Evolutionary conservation across 2,329 filamentous ascomycete genomes (phyloP).

Genomic region (Exophiala sp.): DNA sequence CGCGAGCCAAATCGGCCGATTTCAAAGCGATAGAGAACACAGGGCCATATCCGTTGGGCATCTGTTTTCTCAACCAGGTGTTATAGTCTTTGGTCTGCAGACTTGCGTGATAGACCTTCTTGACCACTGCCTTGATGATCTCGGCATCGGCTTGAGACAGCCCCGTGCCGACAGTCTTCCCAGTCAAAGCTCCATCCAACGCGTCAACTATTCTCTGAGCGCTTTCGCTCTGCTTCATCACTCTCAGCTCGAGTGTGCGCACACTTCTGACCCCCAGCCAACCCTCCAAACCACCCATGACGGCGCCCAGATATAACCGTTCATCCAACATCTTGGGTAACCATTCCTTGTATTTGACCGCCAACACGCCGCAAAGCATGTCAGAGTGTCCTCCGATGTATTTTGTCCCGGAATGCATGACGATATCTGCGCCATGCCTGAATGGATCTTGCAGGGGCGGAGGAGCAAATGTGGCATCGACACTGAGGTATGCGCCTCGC

Average conservation of each 20-base stretch:
- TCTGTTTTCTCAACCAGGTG: slow-evolving; percentile 75
- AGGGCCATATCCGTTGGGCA: slow-evolving; percentile 84
- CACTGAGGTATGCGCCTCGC: slow-evolving; percentile 67
- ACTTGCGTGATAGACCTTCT: slow-evolving; percentile 66
- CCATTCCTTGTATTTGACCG: slow-evolving; percentile 57
- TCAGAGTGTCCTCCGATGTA: slow-evolving; percentile 95
- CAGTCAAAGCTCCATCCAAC: slow-evolving; percentile 52
- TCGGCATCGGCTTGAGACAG: slow-evolving; percentile 39
- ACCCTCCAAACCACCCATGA: slow-evolving; percentile 83
- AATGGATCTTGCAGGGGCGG: slow-evolving; percentile 87
- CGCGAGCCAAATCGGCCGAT: slow-evolving; percentile 54
- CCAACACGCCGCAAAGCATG: slow-evolving; percentile 79
- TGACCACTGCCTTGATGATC: slow-evolving; percentile 51
- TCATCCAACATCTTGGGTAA: slow-evolving; percentile 58
- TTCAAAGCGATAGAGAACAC: slow-evolving; percentile 73
- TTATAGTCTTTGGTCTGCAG: slow-evolving; percentile 62
- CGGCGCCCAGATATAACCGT: slow-evolving; percentile 68
- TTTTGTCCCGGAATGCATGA: slow-evolving; percentile 93
- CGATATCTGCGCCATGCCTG: slow-evolving; percentile 68
- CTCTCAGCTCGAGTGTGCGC: slow-evolving; percentile 76
- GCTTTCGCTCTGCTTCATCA: slow-evolving; percentile 68
- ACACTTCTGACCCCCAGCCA: slow-evolving; percentile 87
- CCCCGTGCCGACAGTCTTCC: slow-evolving; percentile 34
- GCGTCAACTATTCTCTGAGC: slow-evolving; percentile 65
- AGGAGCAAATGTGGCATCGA: slow-evolving; percentile 90